Base-by-base conservation (phyloP, 352 stramenopile species). In the Albugo laibachii region DNA sequence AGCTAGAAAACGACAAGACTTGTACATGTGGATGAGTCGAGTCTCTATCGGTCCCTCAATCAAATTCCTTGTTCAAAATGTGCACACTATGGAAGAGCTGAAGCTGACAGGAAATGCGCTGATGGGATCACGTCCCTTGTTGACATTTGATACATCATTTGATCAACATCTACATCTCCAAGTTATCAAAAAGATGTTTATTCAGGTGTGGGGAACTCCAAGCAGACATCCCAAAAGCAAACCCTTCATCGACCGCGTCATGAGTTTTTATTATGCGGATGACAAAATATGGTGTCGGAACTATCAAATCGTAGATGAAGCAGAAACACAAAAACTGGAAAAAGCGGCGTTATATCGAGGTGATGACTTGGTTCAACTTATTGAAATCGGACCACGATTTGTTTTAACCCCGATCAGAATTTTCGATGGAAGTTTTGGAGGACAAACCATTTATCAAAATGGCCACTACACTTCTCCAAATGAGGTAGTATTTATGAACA, bases 81-180 rank as follows among this genome's bases (percentile, higher is more conserved):
- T 99, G 53, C 95, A 99, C 71, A 99, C 96, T 20, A 99, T 99
- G 93, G 95, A 99, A 61, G 96, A 99, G 69, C 70, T 99, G 37
- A 96, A 96, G 70, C 83, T 99, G 57, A 99, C 94, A 20, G 96
- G 96, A 45, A 99, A 99, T 62, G 97, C 93, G 49, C 85, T 99
- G 51, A 88, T 83, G 34, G 95, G 95, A 10, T 98, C 93, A 43
- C 87, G 96, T 20, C 94, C 95, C 14, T 66, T 99, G 41, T 68
- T 99, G 41, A 95, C 89, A 42, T 99, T 99, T 62, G 94, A 98
- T 69, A 70, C 86, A 44, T 62, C 69, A 11, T 97, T 97, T 50
- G 83, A 97, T 44, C 61, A 72, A 13, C 44, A 54, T 36, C 86
- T 88, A 36, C 89, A 98, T 60, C 67, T 97, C 40, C 79, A 94